Conservation (phyloP, 257 asterid species). For the Forsythia suspensa region DNA sequence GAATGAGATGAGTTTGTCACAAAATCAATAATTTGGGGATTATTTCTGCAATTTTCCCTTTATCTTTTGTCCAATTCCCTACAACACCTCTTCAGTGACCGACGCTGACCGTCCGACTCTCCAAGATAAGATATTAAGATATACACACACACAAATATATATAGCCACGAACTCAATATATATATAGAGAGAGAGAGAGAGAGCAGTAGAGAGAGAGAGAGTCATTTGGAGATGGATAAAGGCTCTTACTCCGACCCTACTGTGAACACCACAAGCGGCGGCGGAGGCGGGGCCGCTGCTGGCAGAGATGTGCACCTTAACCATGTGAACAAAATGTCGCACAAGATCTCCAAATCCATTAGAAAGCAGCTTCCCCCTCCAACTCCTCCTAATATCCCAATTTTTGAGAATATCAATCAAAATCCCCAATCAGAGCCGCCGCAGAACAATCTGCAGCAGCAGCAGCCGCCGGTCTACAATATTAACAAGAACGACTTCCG, state of each 20-base stretch:
- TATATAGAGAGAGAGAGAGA: background rate
- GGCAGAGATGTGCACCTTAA: conserved; percentile 32
- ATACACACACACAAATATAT: background rate
- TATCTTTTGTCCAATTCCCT: background rate
- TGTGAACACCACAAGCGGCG: conserved; percentile 1
- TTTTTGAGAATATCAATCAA: conserved; percentile 20
- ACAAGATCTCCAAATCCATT: conserved; percentile 39
- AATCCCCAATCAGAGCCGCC: conserved; percentile 29
- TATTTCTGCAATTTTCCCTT: background rate
- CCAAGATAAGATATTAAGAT: background rate
- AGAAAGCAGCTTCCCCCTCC: conserved; percentile 37
- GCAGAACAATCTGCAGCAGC: conserved; percentile 20
- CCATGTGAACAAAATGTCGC: conserved; percentile 34
- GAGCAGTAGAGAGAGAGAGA: conserved; percentile 6
- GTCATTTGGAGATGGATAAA: conserved; percentile 28
- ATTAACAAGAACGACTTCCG: conserved; percentile 83
- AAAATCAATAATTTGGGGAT: background rate
- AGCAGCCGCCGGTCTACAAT: conserved; percentile 90
- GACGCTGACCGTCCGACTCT: background rate
- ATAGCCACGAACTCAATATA: background rate
- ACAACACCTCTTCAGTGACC: background rate
- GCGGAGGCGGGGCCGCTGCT: conserved; percentile 5
- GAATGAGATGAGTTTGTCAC: background rate
- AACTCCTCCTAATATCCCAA: conserved; percentile 4
- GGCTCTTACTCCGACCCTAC: conserved; percentile 29